Base-by-base conservation (phyloP, 306 rosid genomes). In the Prunus davidiana region DNA sequence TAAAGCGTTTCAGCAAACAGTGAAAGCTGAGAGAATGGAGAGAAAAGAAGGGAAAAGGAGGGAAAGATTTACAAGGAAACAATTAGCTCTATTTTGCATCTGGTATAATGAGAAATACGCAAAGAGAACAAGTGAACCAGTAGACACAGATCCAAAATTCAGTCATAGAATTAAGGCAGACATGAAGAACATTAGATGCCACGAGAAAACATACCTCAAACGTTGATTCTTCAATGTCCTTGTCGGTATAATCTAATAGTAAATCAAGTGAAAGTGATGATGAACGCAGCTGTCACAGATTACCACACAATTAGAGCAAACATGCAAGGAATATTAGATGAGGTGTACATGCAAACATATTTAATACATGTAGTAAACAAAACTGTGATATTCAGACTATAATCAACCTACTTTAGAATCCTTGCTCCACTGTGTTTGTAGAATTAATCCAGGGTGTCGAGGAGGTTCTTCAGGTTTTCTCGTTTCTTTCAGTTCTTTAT, bases 381-480 rank as follows among this genome's bases (percentile, higher is more conserved):
- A 16, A 72, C 5, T 46, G 56, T 28, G 43, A 43, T 8, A 43
- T 41, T 69, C 58, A 72, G 41, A 78, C 71, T 66, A 60, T 43
- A 73, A 83, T 66, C 51, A 81, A 52, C 87, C 60, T 92, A 95
- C 99, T 79, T 92, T 96, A 62, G 90, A 89, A 74, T 88, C 98
- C 82, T 87, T 91, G 78, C 86, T 76, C 65, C 77, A 60, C 78
- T 85, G 92, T 5, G 99, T 84, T 79, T 84, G 90, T 75, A 96
- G 82, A 82, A 96, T 86, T 52, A 91, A 87, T 71, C 99, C 99
- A 41, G 97, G 88, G 87, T 91, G 97, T 55, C 98, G 92, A 76
- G 98, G 99, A 87, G 90, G 90, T 81, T 96, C 99, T 77, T 92
- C 99, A 74, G 87, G 72, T 86, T 87, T 95, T 72, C 75, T 90